These are phyloP conservation scores for Fusarium annulatum DNA, from an alignment of 2,329 filamentous ascomycete genomes.

Conservation along the genomic window DNA sequence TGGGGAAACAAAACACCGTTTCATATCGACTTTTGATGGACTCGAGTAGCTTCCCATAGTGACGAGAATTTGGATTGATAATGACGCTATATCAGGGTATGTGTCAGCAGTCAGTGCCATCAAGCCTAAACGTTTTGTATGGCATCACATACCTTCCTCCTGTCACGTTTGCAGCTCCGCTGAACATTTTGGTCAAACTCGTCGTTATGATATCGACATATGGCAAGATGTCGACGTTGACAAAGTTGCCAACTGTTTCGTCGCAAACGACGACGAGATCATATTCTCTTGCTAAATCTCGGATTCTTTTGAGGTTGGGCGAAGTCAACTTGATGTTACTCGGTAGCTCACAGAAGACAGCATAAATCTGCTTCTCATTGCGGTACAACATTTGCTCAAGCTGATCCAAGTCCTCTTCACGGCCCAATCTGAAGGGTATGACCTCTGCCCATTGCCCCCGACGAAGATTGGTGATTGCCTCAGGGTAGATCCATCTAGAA, in stretches of 20 bases:
- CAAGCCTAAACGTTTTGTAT: neutral
- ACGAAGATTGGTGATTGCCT: neutral
- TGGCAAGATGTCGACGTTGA: neutral
- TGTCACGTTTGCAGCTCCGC: neutral
- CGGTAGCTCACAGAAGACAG: neutral
- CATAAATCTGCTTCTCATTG: fast-evolving
- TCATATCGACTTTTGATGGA: fast-evolving
- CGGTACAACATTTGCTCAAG: neutral
- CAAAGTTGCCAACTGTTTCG: neutral
- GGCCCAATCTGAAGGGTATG: neutral
- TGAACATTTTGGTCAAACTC: neutral
- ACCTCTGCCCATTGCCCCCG: neutral
- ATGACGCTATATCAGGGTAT: neutral
- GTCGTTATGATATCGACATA: neutral
- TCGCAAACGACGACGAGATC: neutral
- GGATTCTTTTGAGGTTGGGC: neutral
- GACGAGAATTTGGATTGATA: neutral
- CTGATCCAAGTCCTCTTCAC: neutral
- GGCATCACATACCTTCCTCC: neutral
- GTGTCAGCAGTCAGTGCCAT: neutral
- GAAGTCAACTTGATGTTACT: neutral
- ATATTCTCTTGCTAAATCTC: neutral
- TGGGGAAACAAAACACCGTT: neutral
- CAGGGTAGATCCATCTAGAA: neutral
- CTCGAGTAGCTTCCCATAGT: neutral